These are phyloP conservation scores for Cladobotryum protrusum DNA, from an alignment of 2,329 filamentous ascomycete genomes.

Conservation along the genomic window DNA sequence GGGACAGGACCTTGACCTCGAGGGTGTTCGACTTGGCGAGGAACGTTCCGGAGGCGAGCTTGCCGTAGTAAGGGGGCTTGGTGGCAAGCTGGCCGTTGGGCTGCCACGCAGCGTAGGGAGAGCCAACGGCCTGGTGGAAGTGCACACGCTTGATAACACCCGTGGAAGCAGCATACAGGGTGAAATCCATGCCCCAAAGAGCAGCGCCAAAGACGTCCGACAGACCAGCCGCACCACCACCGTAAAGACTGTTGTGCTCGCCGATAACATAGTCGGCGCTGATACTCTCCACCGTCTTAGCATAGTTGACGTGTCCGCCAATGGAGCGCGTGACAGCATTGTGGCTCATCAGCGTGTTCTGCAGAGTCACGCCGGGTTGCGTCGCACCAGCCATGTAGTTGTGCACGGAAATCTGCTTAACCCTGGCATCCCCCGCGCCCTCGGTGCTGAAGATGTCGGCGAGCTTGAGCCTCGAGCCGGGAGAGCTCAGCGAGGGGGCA, in stretches of 20 bases:
- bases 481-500: slow-evolving; percentile 15
- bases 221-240: slow-evolving; percentile 33
- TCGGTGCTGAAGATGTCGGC: slow-evolving; percentile 23
- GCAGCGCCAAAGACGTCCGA: slow-evolving; percentile 43
- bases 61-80: slow-evolving; percentile 18
- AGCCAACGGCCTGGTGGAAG: slow-evolving; percentile 32
- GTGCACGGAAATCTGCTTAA: slow-evolving; percentile 21
- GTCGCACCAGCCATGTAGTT: slow-evolving; percentile 28
- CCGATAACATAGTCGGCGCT: slow-evolving; percentile 35
- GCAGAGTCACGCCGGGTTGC: slow-evolving; percentile 30
- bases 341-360: slow-evolving; percentile 30
- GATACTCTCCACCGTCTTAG: slow-evolving; percentile 24
- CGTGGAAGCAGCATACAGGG: slow-evolving; percentile 28
- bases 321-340: slow-evolving; percentile 29
- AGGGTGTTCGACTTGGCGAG: slow-evolving; percentile 13
- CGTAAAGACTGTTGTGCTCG: slow-evolving; percentile 41
- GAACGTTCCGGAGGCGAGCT: slow-evolving; percentile 18
- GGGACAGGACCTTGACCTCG: slow-evolving; percentile 8
- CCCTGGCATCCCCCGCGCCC: slow-evolving; percentile 19
- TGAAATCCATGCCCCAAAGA: slow-evolving; percentile 43
- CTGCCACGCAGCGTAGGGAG: slow-evolving; percentile 19
- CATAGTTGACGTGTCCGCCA: slow-evolving; percentile 20
- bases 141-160: slow-evolving; percentile 30
- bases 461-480: slow-evolving; percentile 11
- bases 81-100: slow-evolving; percentile 12